phyloP scores from a whole-genome alignment of 2,329 filamentous ascomycete genomes.

The Coniella lustricola region DNA sequence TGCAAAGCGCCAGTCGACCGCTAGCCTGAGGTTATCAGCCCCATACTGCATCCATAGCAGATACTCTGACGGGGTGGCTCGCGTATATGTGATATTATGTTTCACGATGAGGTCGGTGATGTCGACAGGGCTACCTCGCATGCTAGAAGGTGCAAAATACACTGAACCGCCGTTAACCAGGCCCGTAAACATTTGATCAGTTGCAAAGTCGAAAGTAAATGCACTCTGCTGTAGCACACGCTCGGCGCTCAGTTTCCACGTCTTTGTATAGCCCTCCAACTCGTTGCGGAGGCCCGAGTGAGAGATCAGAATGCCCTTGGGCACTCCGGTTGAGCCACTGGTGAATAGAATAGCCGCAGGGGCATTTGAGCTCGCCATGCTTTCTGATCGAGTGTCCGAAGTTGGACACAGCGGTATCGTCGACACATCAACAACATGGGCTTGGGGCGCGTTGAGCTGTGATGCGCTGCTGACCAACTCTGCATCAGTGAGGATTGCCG shows the following conservation, averaged over 20 bases:
- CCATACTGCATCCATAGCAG: not conserved
- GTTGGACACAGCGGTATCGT: too few species aligned
- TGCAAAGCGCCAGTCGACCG: not conserved
- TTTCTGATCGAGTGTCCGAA: too few species aligned
- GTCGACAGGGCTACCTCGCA: constrained; percentile 26
- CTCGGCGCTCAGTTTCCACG: too few species aligned
- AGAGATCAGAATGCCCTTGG: constrained; percentile 34
- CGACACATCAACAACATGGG: too few species aligned
- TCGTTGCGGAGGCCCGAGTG: constrained; percentile 25
- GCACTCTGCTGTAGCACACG: constrained; percentile 30
- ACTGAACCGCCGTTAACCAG: constrained; percentile 25
- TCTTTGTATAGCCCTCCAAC: too few species aligned
- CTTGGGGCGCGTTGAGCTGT: too few species aligned
- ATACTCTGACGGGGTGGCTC: constrained; percentile 33
- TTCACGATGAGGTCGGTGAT: constrained; percentile 26
- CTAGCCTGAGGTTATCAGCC: not conserved
- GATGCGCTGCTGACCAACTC: too few species aligned
- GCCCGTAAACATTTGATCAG: constrained; percentile 23
- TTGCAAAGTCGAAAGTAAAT: constrained; percentile 33
- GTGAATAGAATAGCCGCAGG: constrained; percentile 28
- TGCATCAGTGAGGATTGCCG: too few species aligned
- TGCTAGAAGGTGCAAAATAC: constrained; percentile 19
- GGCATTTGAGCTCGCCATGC: too few species aligned
- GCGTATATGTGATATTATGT: constrained; percentile 27
- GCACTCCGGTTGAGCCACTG: constrained; percentile 26